These are phyloP conservation scores for Papilionanthe hybrid DNA, from an alignment of 116 monocot genomes.

Conservation along the genomic window DNA sequence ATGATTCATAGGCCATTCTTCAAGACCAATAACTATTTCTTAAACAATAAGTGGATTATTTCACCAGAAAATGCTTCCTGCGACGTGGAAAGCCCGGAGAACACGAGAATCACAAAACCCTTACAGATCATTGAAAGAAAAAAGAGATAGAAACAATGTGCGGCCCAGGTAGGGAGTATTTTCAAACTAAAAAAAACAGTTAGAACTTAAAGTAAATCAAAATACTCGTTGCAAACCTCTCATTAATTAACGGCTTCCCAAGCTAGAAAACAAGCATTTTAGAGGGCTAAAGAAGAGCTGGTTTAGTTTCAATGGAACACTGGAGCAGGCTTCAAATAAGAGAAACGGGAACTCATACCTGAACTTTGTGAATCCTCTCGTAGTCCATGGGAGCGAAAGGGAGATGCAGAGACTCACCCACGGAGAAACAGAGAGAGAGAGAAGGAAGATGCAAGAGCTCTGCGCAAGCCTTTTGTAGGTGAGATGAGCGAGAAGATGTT, in stretches of 20 bases:
- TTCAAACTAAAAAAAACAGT: not conserved
- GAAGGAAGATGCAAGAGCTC: not conserved
- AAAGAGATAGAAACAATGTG: not conserved
- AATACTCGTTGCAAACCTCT: not conserved
- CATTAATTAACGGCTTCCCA: not conserved
- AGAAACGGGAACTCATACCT: conserved; percentile 21
- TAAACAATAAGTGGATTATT: not conserved
- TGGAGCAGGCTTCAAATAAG: not conserved
- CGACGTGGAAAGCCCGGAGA: not conserved
- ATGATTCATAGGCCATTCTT: not conserved
- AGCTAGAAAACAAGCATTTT: not conserved
- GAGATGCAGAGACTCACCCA: not conserved
- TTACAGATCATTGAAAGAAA: not conserved
- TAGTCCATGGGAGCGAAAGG: conserved; percentile 33
- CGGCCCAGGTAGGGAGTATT: not conserved
- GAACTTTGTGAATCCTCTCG: conserved; percentile 52
- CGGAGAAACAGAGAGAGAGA: conserved; percentile 13
- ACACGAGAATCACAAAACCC: not conserved
- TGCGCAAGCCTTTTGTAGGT: not conserved
- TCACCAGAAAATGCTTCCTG: not conserved
- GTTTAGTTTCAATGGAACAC: not conserved
- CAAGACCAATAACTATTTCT: not conserved
- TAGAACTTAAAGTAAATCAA: not conserved
- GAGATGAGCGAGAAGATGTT: not conserved
- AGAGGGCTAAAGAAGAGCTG: conserved; percentile 3